These are phyloP conservation scores for Solanum okadae DNA, from an alignment of 257 asterid species.

Conservation along the genomic window DNA sequence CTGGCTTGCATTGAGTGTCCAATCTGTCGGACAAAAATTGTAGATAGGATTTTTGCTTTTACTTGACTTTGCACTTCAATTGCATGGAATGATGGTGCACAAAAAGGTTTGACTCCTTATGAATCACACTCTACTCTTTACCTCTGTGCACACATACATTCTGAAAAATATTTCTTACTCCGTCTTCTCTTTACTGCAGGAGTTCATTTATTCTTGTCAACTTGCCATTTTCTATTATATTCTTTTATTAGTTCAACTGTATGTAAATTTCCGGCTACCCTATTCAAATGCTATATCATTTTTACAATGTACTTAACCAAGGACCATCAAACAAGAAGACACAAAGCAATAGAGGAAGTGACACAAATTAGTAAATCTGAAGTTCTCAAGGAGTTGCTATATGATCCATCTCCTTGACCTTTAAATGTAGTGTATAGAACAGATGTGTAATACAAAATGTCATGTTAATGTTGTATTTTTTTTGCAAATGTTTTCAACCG, in stretches of 20 bases:
- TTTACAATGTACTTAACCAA: neutral
- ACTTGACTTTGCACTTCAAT: constrained; percentile 31
- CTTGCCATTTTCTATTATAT: neutral
- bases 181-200: neutral
- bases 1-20: constrained; percentile 89
- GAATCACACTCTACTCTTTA: neutral
- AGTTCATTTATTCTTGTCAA: neutral
- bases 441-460: neutral
- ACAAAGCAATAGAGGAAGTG: neutral
- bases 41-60: constrained; percentile 85
- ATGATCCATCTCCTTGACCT: neutral
- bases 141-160: neutral
- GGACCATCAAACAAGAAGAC: neutral
- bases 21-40: constrained; percentile 69
- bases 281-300: neutral
- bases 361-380: neutral
- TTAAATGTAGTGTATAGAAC: neutral
- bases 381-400: neutral
- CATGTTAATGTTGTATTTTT: neutral
- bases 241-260: constrained; percentile 1
- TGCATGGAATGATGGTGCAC: constrained; percentile 55
- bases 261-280: neutral
- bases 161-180: neutral
- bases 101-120: neutral
- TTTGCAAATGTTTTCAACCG: neutral